Evolutionary conservation across 2,329 filamentous ascomycete species (phyloP), one percentile per base, ranked within the genome.

Genomic region (Phialophora expanda): DNA sequence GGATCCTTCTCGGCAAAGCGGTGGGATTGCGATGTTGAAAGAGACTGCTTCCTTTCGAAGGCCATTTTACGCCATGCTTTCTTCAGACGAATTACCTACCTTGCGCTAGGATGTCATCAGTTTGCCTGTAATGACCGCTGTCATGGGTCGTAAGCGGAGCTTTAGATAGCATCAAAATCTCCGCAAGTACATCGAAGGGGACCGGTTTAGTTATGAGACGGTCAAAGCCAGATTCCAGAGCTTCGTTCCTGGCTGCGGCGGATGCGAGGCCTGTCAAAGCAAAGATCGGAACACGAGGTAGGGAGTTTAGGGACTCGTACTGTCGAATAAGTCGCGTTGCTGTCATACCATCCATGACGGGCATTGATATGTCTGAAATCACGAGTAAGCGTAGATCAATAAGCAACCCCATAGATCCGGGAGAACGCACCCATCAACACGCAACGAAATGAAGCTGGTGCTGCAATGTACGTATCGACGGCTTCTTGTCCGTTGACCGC

Each of bases 401-500:
- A n/a, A 20, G 17, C 53, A 34, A 55, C n/a, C 24, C 4, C 28
- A 14, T 12, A n/a, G 28, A n/a, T 32, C 26, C 17, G 24, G 22
- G 28, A 41, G 22, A 28, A 44, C 56, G 38, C 62, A 73, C 71
- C 73, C 69, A 74, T 75, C 1, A 75, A 61, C 7, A 75, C 63
- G 7, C 53, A 61, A 32, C 59, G 24, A 8, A 67, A 56, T 12
- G 62, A 57, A 17, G 14, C 38, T 17, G 38, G 26, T 20, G 51
- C 63, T 20, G 46, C 48, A 26, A 32, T 51, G 46, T 48, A 65
- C 22, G 12, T 20, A 34, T 67, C 66, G 26, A 66, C 51, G 1
- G 80, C 80, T 46, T 79, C 65, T 30, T 78, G 76, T 28, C 80
- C 80, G 62, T 82, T 78, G 48, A 77, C 76, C 0, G 79, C 80